Base-by-base conservation (phyloP, 208 protist genomes). In the Trypanosoma scelopori region DNA sequence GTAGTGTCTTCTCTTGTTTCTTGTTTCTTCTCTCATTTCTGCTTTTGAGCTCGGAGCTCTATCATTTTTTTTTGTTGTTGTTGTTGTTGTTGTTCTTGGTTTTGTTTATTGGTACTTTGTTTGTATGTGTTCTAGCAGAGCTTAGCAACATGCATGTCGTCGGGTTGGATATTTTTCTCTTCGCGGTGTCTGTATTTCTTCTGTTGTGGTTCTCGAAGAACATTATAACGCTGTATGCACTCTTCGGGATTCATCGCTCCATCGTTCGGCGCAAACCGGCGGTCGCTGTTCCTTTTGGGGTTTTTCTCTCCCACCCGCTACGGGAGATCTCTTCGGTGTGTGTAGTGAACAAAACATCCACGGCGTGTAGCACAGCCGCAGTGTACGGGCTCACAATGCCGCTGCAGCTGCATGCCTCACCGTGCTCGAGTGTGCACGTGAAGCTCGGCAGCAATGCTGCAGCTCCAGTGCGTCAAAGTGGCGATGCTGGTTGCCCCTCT, bases 221-320 rank as follows among this genome's bases (percentile, higher is more conserved):
- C 22, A 30, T 68, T 47, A 0, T 63, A 5, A 41, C 59, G 25
- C 23, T 68, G 30, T 20, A 74, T 5, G 57, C 69, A 20, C 60
- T 82, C 18, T 60, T 74, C 30, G 2, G 67, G 18, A 58, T 81
- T 42, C 37, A 42, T 4, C 63, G 60, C 20, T 43, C 59, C 30
- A 81, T 77, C 56, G 27, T 35, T 0, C 56, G 51, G n/a, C 71
- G 83, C 53, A 65, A 71, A 48, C 58, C 70, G 22, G 32, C 74
- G 16, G 72, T 89, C 45, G 52, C 71, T 3, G 56, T 89, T 27
- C 74, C 85, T 0, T 87, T 86, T 51, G 57, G 73, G 25, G 78
- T 70, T 12, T 74, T 92, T 16, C 43, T 73, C 0, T 85, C 74
- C 23, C 80, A 71, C 11, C 63, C 79, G 11, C 76, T 92, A 16